These are phyloP conservation scores for Colletotrichum incanum DNA, from an alignment of 2,329 filamentous ascomycete genomes.

Conservation along the genomic window DNA sequence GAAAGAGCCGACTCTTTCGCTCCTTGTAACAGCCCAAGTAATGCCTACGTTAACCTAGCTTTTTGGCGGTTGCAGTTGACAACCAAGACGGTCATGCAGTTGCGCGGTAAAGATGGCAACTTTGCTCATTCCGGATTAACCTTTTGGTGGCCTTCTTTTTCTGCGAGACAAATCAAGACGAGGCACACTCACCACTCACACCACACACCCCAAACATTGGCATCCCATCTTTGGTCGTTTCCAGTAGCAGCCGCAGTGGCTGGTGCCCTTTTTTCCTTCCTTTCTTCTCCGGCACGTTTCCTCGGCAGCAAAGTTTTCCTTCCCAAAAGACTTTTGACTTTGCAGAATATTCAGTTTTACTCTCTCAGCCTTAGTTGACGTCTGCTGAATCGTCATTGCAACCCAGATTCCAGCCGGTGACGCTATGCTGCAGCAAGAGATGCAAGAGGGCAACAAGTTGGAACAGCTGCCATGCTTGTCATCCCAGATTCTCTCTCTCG, in stretches of 20 bases:
- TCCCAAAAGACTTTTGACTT: background rate
- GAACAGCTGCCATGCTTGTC: conserved; percentile 31
- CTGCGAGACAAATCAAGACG: background rate
- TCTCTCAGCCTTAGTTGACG: background rate
- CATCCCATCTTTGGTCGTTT: background rate
- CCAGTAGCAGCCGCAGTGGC: background rate
- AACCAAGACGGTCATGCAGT: background rate
- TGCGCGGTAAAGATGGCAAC: background rate
- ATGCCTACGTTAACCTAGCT: background rate
- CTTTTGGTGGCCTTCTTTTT: background rate
- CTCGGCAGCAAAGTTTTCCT: background rate
- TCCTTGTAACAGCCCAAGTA: background rate
- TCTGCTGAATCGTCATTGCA: background rate
- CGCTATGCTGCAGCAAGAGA: background rate
- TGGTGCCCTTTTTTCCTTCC: no score
- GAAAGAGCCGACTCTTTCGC: background rate
- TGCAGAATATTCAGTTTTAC: background rate
- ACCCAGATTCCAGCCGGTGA: background rate
- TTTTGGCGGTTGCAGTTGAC: background rate
- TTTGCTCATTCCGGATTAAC: background rate
- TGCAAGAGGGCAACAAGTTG: conserved; percentile 1
- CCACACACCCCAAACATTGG: conserved; percentile 9
- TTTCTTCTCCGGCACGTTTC: background rate
- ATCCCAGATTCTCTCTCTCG: background rate
- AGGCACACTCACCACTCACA: background rate